Evolutionary conservation across 768 basidiomycete genomes (phyloP).

Genomic region (Suillus paluster): DNA sequence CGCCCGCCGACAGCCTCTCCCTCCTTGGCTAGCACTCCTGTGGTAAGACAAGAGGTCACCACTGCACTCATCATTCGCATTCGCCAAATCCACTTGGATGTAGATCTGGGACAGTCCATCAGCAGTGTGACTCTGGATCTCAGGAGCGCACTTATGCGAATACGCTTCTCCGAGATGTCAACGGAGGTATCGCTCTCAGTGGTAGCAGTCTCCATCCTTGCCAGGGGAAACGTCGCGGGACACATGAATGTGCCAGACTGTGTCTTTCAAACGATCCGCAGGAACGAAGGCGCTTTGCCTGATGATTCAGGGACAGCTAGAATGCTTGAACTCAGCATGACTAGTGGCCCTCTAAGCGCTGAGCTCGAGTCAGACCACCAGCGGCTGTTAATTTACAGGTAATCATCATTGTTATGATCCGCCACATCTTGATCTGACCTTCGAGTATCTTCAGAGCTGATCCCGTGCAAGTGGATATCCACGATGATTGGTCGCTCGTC

Average conservation of each 20-base stretch:
- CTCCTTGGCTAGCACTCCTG: slow-evolving; percentile 16
- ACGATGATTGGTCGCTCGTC: slow-evolving; percentile 79
- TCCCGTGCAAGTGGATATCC: slow-evolving; percentile 73
- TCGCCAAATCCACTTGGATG: slow-evolving; percentile 70
- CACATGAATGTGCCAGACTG: slow-evolving; percentile 67
- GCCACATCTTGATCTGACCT: slow-evolving; percentile 8
- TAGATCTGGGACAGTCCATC: slow-evolving; percentile 89
- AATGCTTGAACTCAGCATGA: slow-evolving; percentile 77
- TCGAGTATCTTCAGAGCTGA: slow-evolving; percentile 58
- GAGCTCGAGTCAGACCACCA: slow-evolving; percentile 79
- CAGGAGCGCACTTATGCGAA: slow-evolving; percentile 63
- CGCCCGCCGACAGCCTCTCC: slow-evolving; percentile 22
- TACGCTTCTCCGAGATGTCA: slow-evolving; percentile 60
- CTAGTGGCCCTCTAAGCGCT: slow-evolving; percentile 68
- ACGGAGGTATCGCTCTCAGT: slow-evolving; percentile 73
- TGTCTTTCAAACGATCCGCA: slow-evolving; percentile 74
- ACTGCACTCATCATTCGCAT: slow-evolving; percentile 72
- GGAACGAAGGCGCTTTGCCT: slow-evolving; percentile 46
- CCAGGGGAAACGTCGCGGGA: slow-evolving; percentile 76
- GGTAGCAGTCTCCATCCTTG: slow-evolving; percentile 53
- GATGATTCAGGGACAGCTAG: slow-evolving; percentile 42
- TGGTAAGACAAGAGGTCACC: slow-evolving; percentile 50
- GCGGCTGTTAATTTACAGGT: slow-evolving; percentile 77
- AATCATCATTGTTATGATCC: slow-evolving; percentile 23
- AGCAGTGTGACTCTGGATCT: slow-evolving; percentile 70